Conservation (phyloP, 371 early-diverging fungal genomes). For the Paraphysoderma sedebokerense region DNA sequence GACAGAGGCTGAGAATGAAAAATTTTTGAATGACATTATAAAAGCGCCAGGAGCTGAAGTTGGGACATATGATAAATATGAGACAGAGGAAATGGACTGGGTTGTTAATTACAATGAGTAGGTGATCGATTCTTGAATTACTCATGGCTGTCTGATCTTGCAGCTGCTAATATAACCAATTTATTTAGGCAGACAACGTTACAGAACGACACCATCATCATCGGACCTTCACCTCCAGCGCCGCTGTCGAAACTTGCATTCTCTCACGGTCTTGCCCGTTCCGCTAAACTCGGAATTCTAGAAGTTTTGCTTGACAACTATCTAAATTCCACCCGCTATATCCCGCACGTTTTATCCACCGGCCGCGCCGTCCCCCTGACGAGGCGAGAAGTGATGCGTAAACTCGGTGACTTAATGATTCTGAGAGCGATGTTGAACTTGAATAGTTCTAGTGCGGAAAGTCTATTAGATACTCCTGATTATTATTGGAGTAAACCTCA, state of each 20-base stretch:
- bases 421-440: conserved; percentile 26
- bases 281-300: conserved; percentile 23
- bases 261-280: conserved; percentile 26
- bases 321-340: conserved; percentile 16
- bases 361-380: conserved; percentile 18
- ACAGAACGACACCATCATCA: conserved; percentile 18
- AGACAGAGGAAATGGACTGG: conserved; percentile 25
- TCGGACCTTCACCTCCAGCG: conserved; percentile 16
- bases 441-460: conserved; percentile 13
- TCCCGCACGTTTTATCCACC: conserved; percentile 21
- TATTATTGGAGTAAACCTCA: conserved; percentile 22
- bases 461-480: conserved; percentile 26
- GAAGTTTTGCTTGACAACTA: conserved; percentile 25
- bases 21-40: conserved; percentile 12
- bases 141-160: neutral
- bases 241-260: conserved; percentile 27
- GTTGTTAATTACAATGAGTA: conserved; percentile 12
- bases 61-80: conserved; percentile 9
- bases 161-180: neutral
- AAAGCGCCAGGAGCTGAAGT: conserved; percentile 8
- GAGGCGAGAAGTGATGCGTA: conserved; percentile 16
- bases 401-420: conserved; percentile 23
- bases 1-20: conserved; percentile 12
- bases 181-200: conserved; percentile 15
- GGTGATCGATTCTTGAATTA: conserved; percentile 1